Evolutionary conservation across 2,329 filamentous ascomycete genomes (phyloP), one percentile per base, ranked within the genome.

Genomic region (Ophiostoma australiae): DNA sequence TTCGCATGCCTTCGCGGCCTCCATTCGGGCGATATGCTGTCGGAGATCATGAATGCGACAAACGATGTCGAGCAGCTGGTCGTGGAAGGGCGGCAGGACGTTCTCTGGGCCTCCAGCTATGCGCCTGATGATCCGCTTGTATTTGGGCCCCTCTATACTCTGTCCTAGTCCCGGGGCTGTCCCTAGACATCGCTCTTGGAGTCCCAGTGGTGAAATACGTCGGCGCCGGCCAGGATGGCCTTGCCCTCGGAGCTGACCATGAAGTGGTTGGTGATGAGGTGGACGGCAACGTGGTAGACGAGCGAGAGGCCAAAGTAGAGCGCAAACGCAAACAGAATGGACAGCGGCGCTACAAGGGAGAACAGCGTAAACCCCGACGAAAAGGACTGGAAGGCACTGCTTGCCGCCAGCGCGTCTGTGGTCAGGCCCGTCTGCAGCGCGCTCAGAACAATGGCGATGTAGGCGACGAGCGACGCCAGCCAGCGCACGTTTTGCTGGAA

Each of bases 341-440:
- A 69, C 10, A 83, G 73, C 0, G 82, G 83, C 4, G 76, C 79
- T 6, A 84, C 17, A 35, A 85, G 83, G 0, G 82, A 78, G 70
- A 86, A 84, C 4, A 85, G 75, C 3, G 82, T 80, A 70, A 86
- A 85, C 1, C 82, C 83, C 72, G 83, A 83, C 1, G 80, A 80
- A 0, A 80, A 82, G 10, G 71, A 69, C 74, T 82, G 80, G 74
- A 86, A 87, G 0, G 74, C 70, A 0, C 72, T n/a, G 72, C 79
- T 82, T 0, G 76, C 72, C 0, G 66, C 67, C 1, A 84, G 77
- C 33, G 66, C 65, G 1, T 78, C 72, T 0, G 80, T 82, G 2
- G 79, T 78, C 13, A 84, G 75, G 0, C 81, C 82, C 15, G 84
- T 81, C 76, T 86, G 84, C 81, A 86, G 83, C 0, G 83, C 83